Percentiles rank a stretch among this genome's conserved stretches.
phyloP scores from a whole-genome alignment of 495 filamentous ascomycete genomes.

The Hapsidospora chrysogenum region DNA sequence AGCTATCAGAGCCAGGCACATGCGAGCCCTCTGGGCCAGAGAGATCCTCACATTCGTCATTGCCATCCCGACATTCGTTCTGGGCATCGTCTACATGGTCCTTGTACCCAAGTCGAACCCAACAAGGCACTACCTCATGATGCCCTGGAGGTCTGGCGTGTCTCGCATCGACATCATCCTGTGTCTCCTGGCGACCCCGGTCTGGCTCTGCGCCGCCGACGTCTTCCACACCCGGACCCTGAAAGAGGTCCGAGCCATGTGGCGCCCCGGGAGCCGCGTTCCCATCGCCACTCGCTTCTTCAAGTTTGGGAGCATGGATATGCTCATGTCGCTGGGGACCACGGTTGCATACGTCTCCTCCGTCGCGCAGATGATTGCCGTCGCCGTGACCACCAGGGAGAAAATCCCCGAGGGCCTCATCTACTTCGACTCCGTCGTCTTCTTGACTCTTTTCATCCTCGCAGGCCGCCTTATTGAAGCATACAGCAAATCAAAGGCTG shows the following conservation, averaged over 20 bases:
- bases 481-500: slow-evolving; percentile 83
- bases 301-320: slow-evolving; percentile 93
- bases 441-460: slow-evolving; percentile 83
- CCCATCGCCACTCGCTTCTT: slow-evolving; percentile 68
- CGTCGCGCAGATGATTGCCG: slow-evolving; percentile 58
- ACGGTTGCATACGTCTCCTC: slow-evolving; percentile 79
- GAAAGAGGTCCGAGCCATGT: slow-evolving; percentile 65
- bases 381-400: slow-evolving; percentile 23
- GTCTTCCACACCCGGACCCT: slow-evolving; percentile 66
- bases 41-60: slow-evolving; percentile 53
- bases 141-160: slow-evolving; percentile 55
- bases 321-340: slow-evolving; percentile 79
- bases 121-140: slow-evolving; percentile 45
- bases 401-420: slow-evolving; percentile 36
- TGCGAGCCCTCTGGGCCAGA: slow-evolving; percentile 41
- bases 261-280: slow-evolving; percentile 62
- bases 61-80: slow-evolving; percentile 73
- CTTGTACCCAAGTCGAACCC: slow-evolving; percentile 44
- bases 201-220: slow-evolving; percentile 81
- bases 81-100: slow-evolving; percentile 86
- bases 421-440: slow-evolving; percentile 92
- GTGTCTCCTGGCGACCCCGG: slow-evolving; percentile 73
- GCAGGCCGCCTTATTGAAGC: slow-evolving; percentile 66
- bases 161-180: slow-evolving; percentile 67
- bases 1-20: slow-evolving; percentile 48